These are phyloP conservation scores for Leishmania major DNA, from an alignment of 208 protist species.

Conservation along the genomic window DNA sequence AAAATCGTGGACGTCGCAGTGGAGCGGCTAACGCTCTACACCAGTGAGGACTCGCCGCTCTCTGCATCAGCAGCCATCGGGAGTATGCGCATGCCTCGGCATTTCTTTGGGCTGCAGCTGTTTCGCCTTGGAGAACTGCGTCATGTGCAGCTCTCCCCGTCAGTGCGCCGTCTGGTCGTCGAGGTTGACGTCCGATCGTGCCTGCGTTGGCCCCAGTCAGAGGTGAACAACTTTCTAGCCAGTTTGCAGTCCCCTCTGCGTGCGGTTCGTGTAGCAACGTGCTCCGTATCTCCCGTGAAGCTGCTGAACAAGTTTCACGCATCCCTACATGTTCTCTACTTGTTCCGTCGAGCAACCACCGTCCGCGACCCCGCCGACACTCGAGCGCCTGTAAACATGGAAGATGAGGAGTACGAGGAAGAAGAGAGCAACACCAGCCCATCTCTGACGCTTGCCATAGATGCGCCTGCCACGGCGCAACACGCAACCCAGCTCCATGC, in stretches of 20 bases:
- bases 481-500: background rate
- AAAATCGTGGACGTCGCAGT: constrained; percentile 7
- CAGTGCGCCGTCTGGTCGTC: constrained; percentile 4
- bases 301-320: constrained; percentile 21
- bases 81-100: constrained; percentile 15
- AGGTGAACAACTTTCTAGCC: constrained; percentile 6
- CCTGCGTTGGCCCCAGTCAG: constrained; percentile 13
- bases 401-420: constrained; percentile 38
- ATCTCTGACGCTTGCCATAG: background rate
- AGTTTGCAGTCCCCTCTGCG: constrained; percentile 17
- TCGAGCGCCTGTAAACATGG: background rate
- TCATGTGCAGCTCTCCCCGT: constrained; percentile 19
- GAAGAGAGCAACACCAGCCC: constrained; percentile 1
- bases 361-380: constrained; percentile 4
- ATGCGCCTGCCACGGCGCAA: background rate
- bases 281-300: constrained; percentile 5
- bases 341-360: constrained; percentile 4
- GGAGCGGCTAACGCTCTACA: constrained; percentile 17
- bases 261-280: constrained; percentile 16
- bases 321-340: constrained; percentile 29
- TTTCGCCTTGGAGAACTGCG: constrained; percentile 18
- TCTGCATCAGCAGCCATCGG: background rate
- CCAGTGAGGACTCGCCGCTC: constrained; percentile 6
- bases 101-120: constrained; percentile 20
- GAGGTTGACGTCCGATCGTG: constrained; percentile 27